These are phyloP conservation scores for Myxozyma melibiosi DNA, from an alignment of 805 yeast genomes.

Conservation along the genomic window DNA sequence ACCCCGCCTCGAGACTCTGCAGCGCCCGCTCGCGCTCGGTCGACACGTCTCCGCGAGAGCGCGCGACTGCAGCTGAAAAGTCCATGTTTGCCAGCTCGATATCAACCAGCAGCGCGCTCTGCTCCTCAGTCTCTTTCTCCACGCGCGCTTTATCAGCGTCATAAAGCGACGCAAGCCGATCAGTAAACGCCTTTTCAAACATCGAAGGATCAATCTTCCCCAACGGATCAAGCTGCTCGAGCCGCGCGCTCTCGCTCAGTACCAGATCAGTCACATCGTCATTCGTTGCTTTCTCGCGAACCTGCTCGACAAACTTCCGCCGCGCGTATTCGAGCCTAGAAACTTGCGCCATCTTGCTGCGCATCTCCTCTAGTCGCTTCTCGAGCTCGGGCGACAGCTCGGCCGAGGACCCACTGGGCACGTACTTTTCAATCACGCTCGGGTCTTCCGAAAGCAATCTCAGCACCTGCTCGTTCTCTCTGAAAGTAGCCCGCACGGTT, in stretches of 20 bases:
- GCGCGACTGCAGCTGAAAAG: constrained; percentile 29
- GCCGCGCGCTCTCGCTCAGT: constrained; percentile 25
- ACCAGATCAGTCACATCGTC: constrained; percentile 24
- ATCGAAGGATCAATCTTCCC: constrained; percentile 26
- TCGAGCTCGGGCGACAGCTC: constrained; percentile 42
- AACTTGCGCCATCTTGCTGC: constrained; percentile 33
- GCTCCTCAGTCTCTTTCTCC: constrained; percentile 46
- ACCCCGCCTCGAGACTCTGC: constrained; percentile 55
- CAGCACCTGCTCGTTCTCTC: constrained; percentile 52
- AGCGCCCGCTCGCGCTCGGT: constrained; percentile 53
- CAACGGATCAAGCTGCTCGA: constrained; percentile 26
- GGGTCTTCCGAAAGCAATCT: constrained; percentile 48
- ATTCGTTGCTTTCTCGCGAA: constrained; percentile 26
- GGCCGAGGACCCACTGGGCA: constrained; percentile 41
- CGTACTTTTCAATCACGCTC: constrained; percentile 36
- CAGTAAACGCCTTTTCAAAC: constrained; percentile 38
- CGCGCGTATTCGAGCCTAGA: constrained; percentile 35
- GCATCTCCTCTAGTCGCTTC: constrained; percentile 42
- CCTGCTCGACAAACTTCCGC: constrained; percentile 30
- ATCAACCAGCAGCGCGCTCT: constrained; percentile 46
- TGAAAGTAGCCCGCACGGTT: constrained; percentile 51
- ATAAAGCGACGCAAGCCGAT: constrained; percentile 47
- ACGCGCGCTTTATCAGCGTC: constrained; percentile 54
- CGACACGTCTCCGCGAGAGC: constrained; percentile 36
- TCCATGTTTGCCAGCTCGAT: constrained; percentile 40